Conservation (phyloP, 352 stramenopile genomes). For the Phytophthora multivora region DNA sequence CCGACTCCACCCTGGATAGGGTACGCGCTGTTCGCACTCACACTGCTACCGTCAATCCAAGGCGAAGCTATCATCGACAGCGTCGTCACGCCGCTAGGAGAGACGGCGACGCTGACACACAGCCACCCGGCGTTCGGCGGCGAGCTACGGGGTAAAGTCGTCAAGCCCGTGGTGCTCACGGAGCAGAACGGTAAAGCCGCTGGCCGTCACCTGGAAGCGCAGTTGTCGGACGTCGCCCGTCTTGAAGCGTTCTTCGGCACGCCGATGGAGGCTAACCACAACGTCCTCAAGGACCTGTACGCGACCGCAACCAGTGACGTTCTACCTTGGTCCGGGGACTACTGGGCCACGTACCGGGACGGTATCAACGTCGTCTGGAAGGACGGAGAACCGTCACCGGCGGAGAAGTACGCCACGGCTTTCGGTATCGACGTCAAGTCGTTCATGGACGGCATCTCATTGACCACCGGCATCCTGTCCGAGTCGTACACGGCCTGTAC, state of each 20-base stretch:
- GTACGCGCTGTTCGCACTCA: conserved; percentile 22
- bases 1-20: conserved; percentile 20
- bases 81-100: conserved; percentile 28
- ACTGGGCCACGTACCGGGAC: conserved; percentile 67
- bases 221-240: conserved; percentile 40
- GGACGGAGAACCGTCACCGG: conserved; percentile 27
- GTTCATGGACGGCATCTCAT: conserved; percentile 43
- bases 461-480: conserved; percentile 40
- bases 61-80: conserved; percentile 35
- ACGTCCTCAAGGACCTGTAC: conserved; percentile 36
- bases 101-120: conserved; percentile 35
- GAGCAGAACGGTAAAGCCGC: conserved; percentile 17
- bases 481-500: conserved; percentile 32
- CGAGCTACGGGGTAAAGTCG: conserved; percentile 7
- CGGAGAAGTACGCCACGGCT: conserved; percentile 51
- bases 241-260: conserved; percentile 46
- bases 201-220: conserved; percentile 22
- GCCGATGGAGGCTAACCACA: conserved; percentile 35
- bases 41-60: conserved; percentile 7
- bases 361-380: conserved; percentile 57
- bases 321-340: conserved; percentile 55
- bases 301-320: conserved; percentile 13
- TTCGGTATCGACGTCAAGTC: conserved; percentile 39
- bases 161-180: conserved; percentile 27
- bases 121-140: conserved; percentile 48